Evolutionary conservation across 2,329 filamentous ascomycete genomes (phyloP), one percentile per base, ranked within the genome.

Genomic region (Alternaria sp.): DNA sequence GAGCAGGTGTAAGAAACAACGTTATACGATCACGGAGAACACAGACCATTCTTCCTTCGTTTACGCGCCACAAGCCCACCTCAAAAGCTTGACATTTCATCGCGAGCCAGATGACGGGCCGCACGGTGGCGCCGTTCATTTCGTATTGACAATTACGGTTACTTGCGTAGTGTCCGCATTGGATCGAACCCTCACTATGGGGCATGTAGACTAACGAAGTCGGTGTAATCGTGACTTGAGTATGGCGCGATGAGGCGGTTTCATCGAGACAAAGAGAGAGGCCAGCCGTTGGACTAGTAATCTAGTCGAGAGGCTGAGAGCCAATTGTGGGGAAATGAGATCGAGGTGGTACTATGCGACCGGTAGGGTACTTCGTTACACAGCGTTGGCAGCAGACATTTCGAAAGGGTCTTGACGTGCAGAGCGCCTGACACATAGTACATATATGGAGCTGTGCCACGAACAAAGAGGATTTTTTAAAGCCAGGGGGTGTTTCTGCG

Each of bases 321-420:
- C 46, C 51, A 67, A 66, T 47, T 54, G 57, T 36, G 51, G 53
- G 53, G 47, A 57, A 57, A 53, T 36, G 56, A 63, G 52, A 28
- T 54, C 30, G 56, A 47, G 50, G 65, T 65, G 25, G 30, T 40
- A 53, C 44, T 69, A 47, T 67, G 67, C 51, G 44, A 57, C 69
- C 65, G 66, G 68, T 69, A 65, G 32, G 19, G 68, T 76, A 57
- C 57, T 19, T 53, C 59, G 73, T 78, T 65, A 53, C 66, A 74
- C 76, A 55, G 64, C 75, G 63, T 65, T 64, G 60, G 60, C 69
- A 67, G 65, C 57, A 59, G 61, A 69, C 66, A 52, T 47, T 67
- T 62, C 57, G 32, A 71, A 73, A 72, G 65, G 66, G 71, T 67
- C 65, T 66, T 77, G 75, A 77, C 73, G 65, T 76, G 75, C 73